These are phyloP conservation scores for Chaetomium olivaceum DNA, from an alignment of 2,329 filamentous ascomycete genomes.

Conservation along the genomic window DNA sequence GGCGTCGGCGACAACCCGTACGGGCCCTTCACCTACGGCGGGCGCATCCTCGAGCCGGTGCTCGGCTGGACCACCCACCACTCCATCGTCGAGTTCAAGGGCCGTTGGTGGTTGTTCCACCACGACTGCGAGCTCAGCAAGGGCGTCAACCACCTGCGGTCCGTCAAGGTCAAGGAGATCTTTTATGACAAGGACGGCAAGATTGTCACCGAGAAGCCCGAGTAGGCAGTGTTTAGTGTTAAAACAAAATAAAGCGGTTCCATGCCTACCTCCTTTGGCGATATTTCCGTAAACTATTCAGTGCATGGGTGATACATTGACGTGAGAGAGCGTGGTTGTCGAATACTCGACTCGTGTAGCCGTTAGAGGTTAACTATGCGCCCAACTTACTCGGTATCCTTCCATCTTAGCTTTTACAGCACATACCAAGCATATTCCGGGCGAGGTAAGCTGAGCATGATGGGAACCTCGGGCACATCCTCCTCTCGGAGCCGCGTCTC, in stretches of 20 bases:
- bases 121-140: constrained; percentile 70
- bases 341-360: too few relatives aligned
- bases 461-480: too few relatives aligned
- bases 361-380: too few relatives aligned
- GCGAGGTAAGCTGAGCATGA: too few relatives aligned
- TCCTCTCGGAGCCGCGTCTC: too few relatives aligned
- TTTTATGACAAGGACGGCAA: constrained; percentile 67
- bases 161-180: constrained; percentile 74
- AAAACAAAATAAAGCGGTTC: background rate
- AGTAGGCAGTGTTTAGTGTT: constrained; percentile 22
- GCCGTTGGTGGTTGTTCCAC: constrained; percentile 73
- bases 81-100: constrained; percentile 72
- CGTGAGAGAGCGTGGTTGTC: too few relatives aligned
- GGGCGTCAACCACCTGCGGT: constrained; percentile 69
- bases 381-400: too few relatives aligned
- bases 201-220: constrained; percentile 51
- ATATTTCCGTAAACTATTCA: background rate
- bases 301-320: too few relatives aligned
- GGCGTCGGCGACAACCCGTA: constrained; percentile 64
- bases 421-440: too few relatives aligned
- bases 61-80: constrained; percentile 82
- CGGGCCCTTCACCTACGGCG: constrained; percentile 72
- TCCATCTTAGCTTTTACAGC: too few relatives aligned
- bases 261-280: background rate
- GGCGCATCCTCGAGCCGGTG: constrained; percentile 72